Evolutionary conservation across 331 rosid genomes (phyloP), one percentile per base, ranked within the genome.

Genomic region (Phaseolus coccineus): DNA sequence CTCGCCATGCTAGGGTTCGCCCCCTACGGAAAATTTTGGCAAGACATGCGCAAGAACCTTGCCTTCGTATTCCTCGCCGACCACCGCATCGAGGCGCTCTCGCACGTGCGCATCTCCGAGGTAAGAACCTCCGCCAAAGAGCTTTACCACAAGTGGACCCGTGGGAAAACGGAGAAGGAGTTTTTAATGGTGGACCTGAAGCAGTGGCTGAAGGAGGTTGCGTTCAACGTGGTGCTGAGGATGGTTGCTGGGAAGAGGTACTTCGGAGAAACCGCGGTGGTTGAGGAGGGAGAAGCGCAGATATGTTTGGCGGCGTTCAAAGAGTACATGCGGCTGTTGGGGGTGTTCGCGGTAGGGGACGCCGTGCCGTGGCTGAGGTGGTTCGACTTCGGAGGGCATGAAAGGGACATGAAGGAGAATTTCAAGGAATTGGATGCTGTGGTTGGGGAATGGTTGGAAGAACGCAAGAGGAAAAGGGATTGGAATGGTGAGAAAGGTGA

Each of bases 361-460:
- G 85, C 85, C 0, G 44, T 84, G 24, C 89, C 93, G 0, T 83
- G 25, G 48, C 27, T 87, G 30, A 59, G 89, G 25, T 84, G 88
- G 90, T 71, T 91, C 19, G 96, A 91, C 58, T 69, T 86, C 46
- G 91, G 93, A 1, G 93, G 91, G 3, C 31, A 81, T 44, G 88
- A 84, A 84, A 84, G 52, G 69, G 86, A 64, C 1, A 89, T 91
- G 91, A 89, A 81, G 42, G 76, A 79, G 13, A 79, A 65, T 1
- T 76, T 82, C 0, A 71, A 58, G 33, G 77, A 73, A 19, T 11
- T 91, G 5, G 89, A 91, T 47, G 7, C 8, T 1, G 46, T 77
- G 3, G 37, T 80, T 1, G 4, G 6, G 0, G 47, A 59, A 3
- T 81, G 87, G 90, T 16, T 84, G 27, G 77, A 83, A 58, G 89